Base-by-base conservation (phyloP, 257 asterid species). In the Solanum chiquidenum region DNA sequence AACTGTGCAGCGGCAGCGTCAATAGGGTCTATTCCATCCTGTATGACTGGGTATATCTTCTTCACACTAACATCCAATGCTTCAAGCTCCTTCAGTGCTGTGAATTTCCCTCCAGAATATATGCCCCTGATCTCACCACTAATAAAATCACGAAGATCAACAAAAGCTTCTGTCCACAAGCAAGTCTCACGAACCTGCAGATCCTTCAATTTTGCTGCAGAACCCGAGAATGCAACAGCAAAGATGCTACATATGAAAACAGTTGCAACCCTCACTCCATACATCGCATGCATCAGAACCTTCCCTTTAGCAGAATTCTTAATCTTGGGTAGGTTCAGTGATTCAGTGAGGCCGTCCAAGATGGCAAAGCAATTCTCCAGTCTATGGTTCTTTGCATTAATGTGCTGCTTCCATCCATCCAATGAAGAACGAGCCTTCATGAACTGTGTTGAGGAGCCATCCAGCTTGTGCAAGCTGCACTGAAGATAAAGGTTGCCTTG, bases 291-390 rank as follows among this genome's bases (percentile, higher is more conserved):
- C 98, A 95, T 96, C 91, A 96, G 86, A 71, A 95, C 93, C 90
- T 92, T 94, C 6, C 99, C 99, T 88, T 95, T 95, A 1, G 94
- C 91, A 7, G 99, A 94, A 90, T 94, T 95, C 93, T 95, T 96
- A 13, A 95, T 93, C 91, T 94, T 95, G 49, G 99, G 99, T 14
- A 92, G 93, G 92, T 94, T 90, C 40, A 95, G 91, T 34, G 93
- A 93, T 86, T 89, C 91, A 12, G 92, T 91, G 52, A 96, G 95
- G 71, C 87, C 88, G 89, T 92, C 96, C 93, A 96, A 88, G 88
- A 89, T 91, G 77, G 86, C 46, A 87, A 92, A 93, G 93, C 98
- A 95, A 84, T 93, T 94, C 62, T 92, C 94, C 58, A 96, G 86
- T 84, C 93, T 91, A 2, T 93, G 94, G 85, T 96, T 96, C 91